Percentiles rank a stretch among this genome's conserved stretches.
phyloP scores from a whole-genome alignment of 1,139 yeast species.

The Geotrichum fermentans region DNA sequence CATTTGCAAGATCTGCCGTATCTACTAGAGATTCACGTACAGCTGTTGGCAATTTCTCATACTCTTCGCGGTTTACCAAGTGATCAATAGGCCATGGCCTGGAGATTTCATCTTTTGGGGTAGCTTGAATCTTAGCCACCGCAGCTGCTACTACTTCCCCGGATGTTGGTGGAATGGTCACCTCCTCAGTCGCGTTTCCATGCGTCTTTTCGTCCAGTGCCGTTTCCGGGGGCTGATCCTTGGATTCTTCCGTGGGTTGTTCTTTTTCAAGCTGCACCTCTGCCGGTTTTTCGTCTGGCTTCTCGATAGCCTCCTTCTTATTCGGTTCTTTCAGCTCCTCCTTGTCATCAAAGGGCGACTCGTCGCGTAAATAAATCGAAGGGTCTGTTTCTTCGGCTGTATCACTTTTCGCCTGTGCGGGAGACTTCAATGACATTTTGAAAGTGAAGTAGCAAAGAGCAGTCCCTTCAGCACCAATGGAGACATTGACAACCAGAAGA shows the following conservation, averaged over 20 bases:
- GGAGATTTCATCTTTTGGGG: not conserved
- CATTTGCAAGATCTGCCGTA: constrained; percentile 18
- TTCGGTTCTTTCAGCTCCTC: not conserved
- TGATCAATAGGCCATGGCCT: constrained; percentile 20
- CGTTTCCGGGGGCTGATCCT: not conserved
- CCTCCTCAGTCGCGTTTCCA: not conserved
- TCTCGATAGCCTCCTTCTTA: not conserved
- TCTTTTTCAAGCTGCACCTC: not conserved
- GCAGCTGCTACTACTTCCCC: constrained; percentile 4
- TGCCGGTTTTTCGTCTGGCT: not conserved
- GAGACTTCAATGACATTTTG: not conserved
- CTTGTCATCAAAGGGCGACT: constrained; percentile 1
- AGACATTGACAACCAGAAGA: not conserved
- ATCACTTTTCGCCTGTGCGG: not conserved
- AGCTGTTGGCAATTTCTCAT: constrained; percentile 11
- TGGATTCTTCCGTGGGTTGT: not conserved
- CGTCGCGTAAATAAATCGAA: constrained; percentile 2
- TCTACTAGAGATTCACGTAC: constrained; percentile 17
- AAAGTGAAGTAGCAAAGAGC: not conserved
- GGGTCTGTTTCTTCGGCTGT: not conserved
- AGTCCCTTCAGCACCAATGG: not conserved
- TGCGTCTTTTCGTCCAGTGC: not conserved
- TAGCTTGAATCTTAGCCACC: constrained; percentile 3
- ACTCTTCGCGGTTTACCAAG: constrained; percentile 12
- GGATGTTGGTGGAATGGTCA: not conserved